Evolutionary conservation across 768 basidiomycete species (phyloP), one percentile per base, ranked within the genome.

Genomic region (Rhodosporidiobolus sp.): DNA sequence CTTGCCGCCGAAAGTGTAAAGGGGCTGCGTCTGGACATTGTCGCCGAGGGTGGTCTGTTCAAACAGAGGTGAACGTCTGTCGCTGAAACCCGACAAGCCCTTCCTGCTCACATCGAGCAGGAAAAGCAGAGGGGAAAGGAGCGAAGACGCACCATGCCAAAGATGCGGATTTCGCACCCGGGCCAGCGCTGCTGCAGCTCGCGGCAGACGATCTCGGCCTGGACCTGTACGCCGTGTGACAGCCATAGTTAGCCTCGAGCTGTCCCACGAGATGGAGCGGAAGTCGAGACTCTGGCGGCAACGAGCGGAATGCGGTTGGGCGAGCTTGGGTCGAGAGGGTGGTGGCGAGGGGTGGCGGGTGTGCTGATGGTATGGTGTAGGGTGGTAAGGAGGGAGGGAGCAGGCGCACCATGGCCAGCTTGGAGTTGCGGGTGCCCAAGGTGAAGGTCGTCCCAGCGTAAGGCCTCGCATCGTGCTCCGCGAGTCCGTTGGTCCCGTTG

Each of bases 1-100:
- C 80, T 92, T 92, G n/a, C 91, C 92, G 50, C 93, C 93, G 24
- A 96, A 83, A 16, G 94, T 84, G 81, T 94, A 94, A 26, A 96
- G 84, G 5, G 87, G 86, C 75, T 92, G 89, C 2, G 89, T 87
- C 81, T 94, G 92, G 78, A 96, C 94, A 78, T 90, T 90, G 83
- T 98, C 95, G 7, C 84, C 95, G 79, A 83, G 87, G 5, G 88
- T 92, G 30, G 86, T 89, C 85, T 81, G 80, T 88, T 83, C 77
- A 20, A 79, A 26, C 32, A 5, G 28, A 10, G 11, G 46, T n/a
- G 53, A 8, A 45, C 1, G 11, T 69, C 32, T 34, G 30, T 43
- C 20, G 24, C 53, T 14, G 49, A 35, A 1, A n/a, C n/a, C n/a
- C n/a, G n/a, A n/a, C n/a, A n/a, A n/a, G n/a, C n/a, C n/a, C n/a